Percentiles rank a stretch among this genome's conserved stretches.
phyloP scores from a whole-genome alignment of 2,329 filamentous ascomycete species.

The Tricladium varicosporioides region DNA sequence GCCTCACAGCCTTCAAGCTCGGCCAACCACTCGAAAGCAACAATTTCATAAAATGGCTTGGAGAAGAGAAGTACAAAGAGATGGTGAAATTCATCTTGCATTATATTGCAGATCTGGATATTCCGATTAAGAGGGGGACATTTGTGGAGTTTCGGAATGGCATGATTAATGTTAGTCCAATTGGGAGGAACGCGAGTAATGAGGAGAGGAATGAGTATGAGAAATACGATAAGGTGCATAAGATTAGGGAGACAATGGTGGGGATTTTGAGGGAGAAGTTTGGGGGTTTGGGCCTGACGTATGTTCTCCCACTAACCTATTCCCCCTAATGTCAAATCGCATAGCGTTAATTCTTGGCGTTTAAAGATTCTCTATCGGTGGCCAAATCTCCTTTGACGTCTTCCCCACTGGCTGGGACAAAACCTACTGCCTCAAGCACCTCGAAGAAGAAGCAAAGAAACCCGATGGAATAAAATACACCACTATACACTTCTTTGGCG shows the following conservation, averaged over 20 bases:
- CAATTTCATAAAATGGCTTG: constrained; percentile 90
- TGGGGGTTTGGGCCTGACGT: constrained; percentile 80
- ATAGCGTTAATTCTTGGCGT: constrained; percentile 4
- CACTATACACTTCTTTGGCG: constrained; percentile 95
- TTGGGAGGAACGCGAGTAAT: constrained; percentile 81
- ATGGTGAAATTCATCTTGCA: constrained; percentile 74
- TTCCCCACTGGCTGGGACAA: constrained; percentile 99
- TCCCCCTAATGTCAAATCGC: not conserved
- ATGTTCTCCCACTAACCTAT: constrained; percentile 39
- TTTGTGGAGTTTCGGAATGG: constrained; percentile 89
- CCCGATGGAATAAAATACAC: constrained; percentile 73
- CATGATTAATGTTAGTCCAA: constrained; percentile 83
- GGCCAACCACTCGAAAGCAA: constrained; percentile 73
- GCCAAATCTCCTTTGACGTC: constrained; percentile 97
- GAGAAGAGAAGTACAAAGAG: constrained; percentile 79
- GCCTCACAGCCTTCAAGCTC: constrained; percentile 83
- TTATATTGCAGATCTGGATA: constrained; percentile 80
- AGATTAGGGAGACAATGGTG: constrained; percentile 76
- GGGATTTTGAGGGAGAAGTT: constrained; percentile 76
- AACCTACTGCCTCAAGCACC: constrained; percentile 89
- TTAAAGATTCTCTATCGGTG: constrained; percentile 83
- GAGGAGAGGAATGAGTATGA: constrained; percentile 82
- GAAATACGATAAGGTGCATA: constrained; percentile 73
- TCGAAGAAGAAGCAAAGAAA: constrained; percentile 74
- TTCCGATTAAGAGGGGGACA: constrained; percentile 80